Evolutionary conservation across 176 grass and related monocot genomes (phyloP), one percentile per base, ranked within the genome.

Genomic region (Guadua angustifolia): DNA sequence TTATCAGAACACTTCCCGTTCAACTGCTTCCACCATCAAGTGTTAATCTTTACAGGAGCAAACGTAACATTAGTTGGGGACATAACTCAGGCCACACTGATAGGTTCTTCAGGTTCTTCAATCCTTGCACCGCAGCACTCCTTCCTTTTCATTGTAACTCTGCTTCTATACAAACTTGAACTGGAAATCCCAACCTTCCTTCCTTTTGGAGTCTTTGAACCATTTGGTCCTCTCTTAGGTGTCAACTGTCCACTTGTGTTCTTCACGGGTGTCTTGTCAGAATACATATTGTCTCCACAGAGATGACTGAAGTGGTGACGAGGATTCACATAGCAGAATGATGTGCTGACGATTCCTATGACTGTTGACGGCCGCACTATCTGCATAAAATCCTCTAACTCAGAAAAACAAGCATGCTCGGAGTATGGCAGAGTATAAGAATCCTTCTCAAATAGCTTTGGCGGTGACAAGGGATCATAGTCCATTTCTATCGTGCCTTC

Each of bases 361-460:
- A 93, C 84, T 9, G 82, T 61, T 60, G 89, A 95, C 55, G 92
- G 92, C 17, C 81, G 73, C 9, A 90, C 53, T 58, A 85, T 51
- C 2, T 85, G 92, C 86, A 98, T 77, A 62, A 98, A 91, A 74
- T 95, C 82, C 84, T 86, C 80, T 62, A 95, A 16, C 88, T 98
- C 92, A 44, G 61, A 18, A 44, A 93, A 98, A 82, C 92, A 92
- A 57, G 95, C 88, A 58, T 97, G 95, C 47, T 90, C 92, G 6
- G 95, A 93, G 80, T 97, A 97, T 52, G 84, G 95, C 32, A 97
- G 83, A 73, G 86, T 55, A 35, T 90, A 97, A 33, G 84, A 80
- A 90, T 92, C 50, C 46, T 89, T 90, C 69, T 90, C 85, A 77
- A 92, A 83, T 59, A 90, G 82, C 59, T 89, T 85, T 39, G 66